Conservation (phyloP, 495 filamentous ascomycete species). For the Penicillium longicatenatum region DNA sequence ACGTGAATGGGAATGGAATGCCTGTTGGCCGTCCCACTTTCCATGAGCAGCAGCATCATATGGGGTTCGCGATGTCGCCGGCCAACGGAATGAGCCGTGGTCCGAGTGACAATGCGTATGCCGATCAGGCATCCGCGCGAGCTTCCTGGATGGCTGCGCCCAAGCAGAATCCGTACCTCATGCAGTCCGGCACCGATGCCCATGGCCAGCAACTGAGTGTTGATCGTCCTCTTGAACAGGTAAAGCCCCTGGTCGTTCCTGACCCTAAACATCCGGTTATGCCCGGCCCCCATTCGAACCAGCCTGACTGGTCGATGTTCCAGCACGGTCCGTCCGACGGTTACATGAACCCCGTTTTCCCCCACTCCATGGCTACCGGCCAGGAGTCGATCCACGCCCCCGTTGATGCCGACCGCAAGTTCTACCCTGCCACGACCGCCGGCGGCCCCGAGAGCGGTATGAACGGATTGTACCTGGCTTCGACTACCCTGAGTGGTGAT, state of each 20-base stretch:
- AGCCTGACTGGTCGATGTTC: conserved; percentile 72
- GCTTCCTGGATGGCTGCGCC: conserved; percentile 50
- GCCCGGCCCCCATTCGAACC: conserved; percentile 43
- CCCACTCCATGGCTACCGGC: conserved; percentile 52
- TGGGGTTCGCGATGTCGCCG: conserved; percentile 49
- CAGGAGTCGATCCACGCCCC: conserved; percentile 50
- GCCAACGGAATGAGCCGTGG: conserved; percentile 51
- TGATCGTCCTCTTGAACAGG: conserved; percentile 53
- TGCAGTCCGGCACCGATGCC: conserved; percentile 44
- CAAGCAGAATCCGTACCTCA: conserved; percentile 52
- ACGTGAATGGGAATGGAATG: conserved; percentile 50
- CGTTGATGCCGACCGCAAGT: conserved; percentile 49
- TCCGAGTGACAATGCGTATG: conserved; percentile 43
- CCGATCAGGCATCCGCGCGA: conserved; percentile 41
- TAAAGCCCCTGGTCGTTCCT: conserved; percentile 47
- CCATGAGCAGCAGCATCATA: conserved; percentile 39
- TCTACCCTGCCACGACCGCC: conserved; percentile 46
- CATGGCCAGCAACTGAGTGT: conserved; percentile 49
- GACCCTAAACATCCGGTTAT: conserved; percentile 49
- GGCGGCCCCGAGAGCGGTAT: conserved; percentile 46
- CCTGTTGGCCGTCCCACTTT: conserved; percentile 40
- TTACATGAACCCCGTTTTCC: conserved; percentile 61
- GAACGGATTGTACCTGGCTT: conserved; percentile 51
- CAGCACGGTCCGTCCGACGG: conserved; percentile 64
- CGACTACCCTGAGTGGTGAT: conserved; percentile 49